Evolutionary conservation across 225 moss, liverwort and hornwort genomes (phyloP), one percentile per base, ranked within the genome.

Genomic region (Physcomitrellopsis africana): DNA sequence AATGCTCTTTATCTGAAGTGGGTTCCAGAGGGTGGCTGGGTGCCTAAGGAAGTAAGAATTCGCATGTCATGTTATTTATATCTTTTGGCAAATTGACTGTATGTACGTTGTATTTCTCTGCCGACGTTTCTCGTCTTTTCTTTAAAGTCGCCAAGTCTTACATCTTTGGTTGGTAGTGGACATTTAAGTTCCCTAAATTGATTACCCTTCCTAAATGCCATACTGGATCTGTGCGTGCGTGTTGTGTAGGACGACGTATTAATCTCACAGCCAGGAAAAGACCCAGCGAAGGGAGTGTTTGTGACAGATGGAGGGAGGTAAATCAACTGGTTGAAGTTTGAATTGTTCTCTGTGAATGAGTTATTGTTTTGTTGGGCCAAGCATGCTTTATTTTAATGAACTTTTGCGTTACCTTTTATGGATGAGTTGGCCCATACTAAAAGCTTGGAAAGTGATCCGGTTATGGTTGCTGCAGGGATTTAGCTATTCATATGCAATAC

Each of bases 21-120:
- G 91, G 83, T 90, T 78, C 95, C 95, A 22, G 82, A 93, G 73
- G 96, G 92, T 73, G 90, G 91, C 72, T 92, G 90, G 94, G 82
- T 83, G 72, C 76, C 92, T 9, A 89, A 88, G 46, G 89, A 85
- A 77, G 97, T 99, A 86, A 55, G 66, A 19, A 52, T 17, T 73
- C 10, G 45, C 7, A 16, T 29, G 17, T 20, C 22, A 4, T 37
- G 32, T 5, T 37, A 37, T 37, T 24, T 37, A 37, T 24, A 24
- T 44, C 24, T 41, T 62, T 72, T 19, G 19, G 10, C 15, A 49
- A 11, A 11, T 49, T 49, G 49, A 11, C 4, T 49, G 15, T 49
- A 15, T 11, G 49, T 49, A 49, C 12, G 49, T 7, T 1, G 32
- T 37, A 7, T 37, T 37, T 37, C 32, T 37, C 32, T 37, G 32